Evolutionary conservation across 2,329 filamentous ascomycete genomes (phyloP).

Genomic region (Mariannaea sp.): DNA sequence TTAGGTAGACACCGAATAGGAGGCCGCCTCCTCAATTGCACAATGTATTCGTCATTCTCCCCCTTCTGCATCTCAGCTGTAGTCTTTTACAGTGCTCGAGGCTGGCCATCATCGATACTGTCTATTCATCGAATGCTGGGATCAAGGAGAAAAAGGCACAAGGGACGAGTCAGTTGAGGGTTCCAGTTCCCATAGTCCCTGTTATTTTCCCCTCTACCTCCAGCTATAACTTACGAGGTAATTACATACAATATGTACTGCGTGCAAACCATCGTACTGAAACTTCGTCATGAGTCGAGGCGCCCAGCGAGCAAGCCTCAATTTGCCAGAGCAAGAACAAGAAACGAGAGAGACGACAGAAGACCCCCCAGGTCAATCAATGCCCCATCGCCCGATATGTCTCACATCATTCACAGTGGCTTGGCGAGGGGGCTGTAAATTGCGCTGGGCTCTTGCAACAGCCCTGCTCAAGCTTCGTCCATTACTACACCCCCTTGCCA

Average conservation of each 20-base stretch:
- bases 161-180: neutral
- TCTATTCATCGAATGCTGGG: neutral
- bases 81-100: too few relatives aligned
- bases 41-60: too few relatives aligned
- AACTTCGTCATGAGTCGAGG: slow-evolving; percentile 4
- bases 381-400: slow-evolving; percentile 19
- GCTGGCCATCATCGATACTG: neutral
- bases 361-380: slow-evolving; percentile 20
- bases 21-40: too few relatives aligned
- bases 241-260: too few relatives aligned
- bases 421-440: slow-evolving; percentile 31
- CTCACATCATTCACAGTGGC: slow-evolving; percentile 23
- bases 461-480: slow-evolving; percentile 7
- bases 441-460: slow-evolving; percentile 23
- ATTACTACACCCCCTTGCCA: slow-evolving; percentile 13
- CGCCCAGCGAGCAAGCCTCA: neutral
- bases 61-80: too few relatives aligned
- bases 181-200: neutral
- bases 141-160: neutral
- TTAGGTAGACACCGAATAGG: neutral
- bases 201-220: neutral
- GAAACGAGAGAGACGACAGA: too few relatives aligned
- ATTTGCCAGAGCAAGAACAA: slow-evolving; percentile 29
- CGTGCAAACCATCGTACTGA: too few relatives aligned
- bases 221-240: too few relatives aligned